Evolutionary conservation across 202 grass and related monocot species (phyloP), one percentile per base, ranked within the genome.

Genomic region (Eragrostis tef): DNA sequence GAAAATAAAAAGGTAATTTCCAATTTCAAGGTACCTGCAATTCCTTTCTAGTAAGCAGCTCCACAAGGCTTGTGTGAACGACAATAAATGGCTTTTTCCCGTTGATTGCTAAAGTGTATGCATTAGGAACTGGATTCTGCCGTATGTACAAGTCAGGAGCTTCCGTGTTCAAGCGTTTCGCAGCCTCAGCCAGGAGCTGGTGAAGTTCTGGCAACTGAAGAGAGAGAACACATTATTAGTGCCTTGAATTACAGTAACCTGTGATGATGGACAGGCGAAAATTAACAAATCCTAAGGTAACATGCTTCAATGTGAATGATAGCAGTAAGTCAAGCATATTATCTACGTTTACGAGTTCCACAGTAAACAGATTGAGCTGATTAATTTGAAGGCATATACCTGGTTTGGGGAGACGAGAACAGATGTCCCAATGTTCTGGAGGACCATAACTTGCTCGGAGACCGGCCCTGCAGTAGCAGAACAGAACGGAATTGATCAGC

Each of bases 371-470:
- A 65, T 65, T 22, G 26, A 75, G 13, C 8, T 21, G 42, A 76
- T 45, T 4, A 43, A 26, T 67, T 60, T 69, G 60, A 61, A 59
- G 44, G 41, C 9, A 20, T 34, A 34, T 6, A 92, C 94, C 94
- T 98, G 94, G 77, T 91, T 98, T 88, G 89, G 88, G 73, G 92
- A 98, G 76, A 97, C 94, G 65, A 92, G 94, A 50, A 98, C 79
- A 68, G 94, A 94, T 42, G 92, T 85, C 59, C 90, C 95, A 31
- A 98, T 98, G 86, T 98, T 98, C 70, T 98, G 92, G 54, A 98
- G 95, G 56, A 98, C 88, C 95, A 98, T 93, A 85, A 98, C 84
- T 81, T 94, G 95, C 70, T 98, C 95, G 0, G 95, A 70, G 67
- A 98, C 79, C 0, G 92, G 92, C 9, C 88, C 91, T 92, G 87